phyloP scores from a whole-genome alignment of 2,329 filamentous ascomycete genomes.

The Colletotrichum spinosum region DNA sequence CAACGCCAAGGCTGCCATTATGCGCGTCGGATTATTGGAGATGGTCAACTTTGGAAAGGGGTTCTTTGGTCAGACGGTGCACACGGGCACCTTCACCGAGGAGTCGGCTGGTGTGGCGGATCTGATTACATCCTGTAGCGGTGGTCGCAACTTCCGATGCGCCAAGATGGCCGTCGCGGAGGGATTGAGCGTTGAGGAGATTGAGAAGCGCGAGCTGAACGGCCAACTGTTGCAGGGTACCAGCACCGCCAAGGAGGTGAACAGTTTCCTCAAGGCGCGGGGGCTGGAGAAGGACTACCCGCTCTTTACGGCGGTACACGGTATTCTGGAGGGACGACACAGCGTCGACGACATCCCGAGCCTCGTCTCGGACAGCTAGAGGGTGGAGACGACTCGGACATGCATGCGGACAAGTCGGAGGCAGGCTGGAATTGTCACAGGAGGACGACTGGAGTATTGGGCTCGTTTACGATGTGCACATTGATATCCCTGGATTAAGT shows the following conservation, averaged over 20 bases:
- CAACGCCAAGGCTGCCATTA: conserved; percentile 98
- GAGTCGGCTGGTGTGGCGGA: conserved; percentile 96
- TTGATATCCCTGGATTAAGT: conserved; percentile 36
- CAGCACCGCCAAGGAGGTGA: conserved; percentile 90
- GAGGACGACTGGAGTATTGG: background rate
- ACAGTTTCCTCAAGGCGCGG: conserved; percentile 84
- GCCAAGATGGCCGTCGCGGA: conserved; percentile 88
- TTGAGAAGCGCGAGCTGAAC: conserved; percentile 91
- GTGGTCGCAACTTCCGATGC: conserved; percentile 93
- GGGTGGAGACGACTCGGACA: background rate
- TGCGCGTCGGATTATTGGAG: conserved; percentile 94
- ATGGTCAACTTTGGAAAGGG: conserved; percentile 96
- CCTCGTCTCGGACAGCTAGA: conserved; percentile 61
- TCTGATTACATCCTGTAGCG: conserved; percentile 92
- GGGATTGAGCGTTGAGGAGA: conserved; percentile 83
- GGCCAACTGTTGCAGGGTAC: conserved; percentile 98
- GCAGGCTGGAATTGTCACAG: background rate
- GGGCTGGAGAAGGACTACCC: conserved; percentile 88
- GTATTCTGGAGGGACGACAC: conserved; percentile 80
- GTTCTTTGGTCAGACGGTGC: conserved; percentile 88
- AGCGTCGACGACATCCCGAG: conserved; percentile 84
- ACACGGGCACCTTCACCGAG: conserved; percentile 92
- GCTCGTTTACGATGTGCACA: conserved; percentile 17
- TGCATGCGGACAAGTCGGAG: background rate
- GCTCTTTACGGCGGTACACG: conserved; percentile 89